Evolutionary conservation across 1,284 basidiomycete genomes (phyloP), one percentile per base, ranked within the genome.

Genomic region (Ceratorhiza oryzae-sativae): DNA sequence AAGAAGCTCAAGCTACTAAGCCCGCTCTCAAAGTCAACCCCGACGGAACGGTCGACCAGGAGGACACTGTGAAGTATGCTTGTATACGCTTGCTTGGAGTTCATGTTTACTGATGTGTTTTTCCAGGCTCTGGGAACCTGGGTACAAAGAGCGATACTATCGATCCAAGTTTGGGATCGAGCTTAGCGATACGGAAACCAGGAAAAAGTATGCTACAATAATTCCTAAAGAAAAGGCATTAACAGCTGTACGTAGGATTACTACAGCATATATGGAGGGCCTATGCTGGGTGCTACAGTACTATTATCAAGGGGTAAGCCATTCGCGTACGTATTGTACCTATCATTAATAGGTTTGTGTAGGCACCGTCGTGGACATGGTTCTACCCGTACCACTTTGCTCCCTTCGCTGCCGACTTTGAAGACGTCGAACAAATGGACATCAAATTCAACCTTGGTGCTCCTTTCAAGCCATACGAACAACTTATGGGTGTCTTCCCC

Each of bases 281-380:
- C 85, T 99, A 62, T 90, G 90, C 72, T 99, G 97, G 97, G 97
- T 99, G 0, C 82, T 99, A 63, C 90, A 92, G 73, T 99, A 99
- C 82, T 99, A 99, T 80, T 99, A 98, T 81, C 97, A 98, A 86
- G 97, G 97, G 76, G 94, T 94, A 78, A 72, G 89, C 84, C 39
- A 48, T 72, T 68, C 58, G 60, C 25, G 5, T 48, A 59, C 13
- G 59, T 73, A 55, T 23, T 30, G 9, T 45, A 9, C 23, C 20
- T 12, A 12, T 55, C 12, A 10, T 48, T 73, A 36, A 39, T 53
- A 72, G 36, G 67, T 39, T 72, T 18, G 10, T 25, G 20, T 73
- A 94, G 92, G 89, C 92, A n/a, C 95, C 97, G 3, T 97, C 95
- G 0, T 99, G 97, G 97, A 90, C 95, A 77, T 99, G 97, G 97